Conservation (phyloP, 2,329 filamentous ascomycete species). For the Aureobasidium namibiae region DNA sequence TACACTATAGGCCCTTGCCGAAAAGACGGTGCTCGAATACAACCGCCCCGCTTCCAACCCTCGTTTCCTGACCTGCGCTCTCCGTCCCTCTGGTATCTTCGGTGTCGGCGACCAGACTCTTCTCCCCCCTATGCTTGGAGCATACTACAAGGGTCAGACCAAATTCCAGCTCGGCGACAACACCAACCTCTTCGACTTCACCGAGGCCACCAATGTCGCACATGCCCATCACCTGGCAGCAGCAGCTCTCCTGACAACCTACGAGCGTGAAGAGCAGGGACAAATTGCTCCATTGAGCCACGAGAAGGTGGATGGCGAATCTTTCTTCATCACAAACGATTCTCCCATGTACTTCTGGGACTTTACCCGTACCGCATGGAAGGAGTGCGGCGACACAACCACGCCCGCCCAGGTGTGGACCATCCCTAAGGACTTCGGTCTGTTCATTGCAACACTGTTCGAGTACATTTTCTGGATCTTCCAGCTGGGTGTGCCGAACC, state of each 20-base stretch:
- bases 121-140: constrained; percentile 37
- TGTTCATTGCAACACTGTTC: constrained; percentile 34
- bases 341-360: constrained; percentile 44
- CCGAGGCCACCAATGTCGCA: constrained; percentile 44
- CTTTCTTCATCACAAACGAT: constrained; percentile 45
- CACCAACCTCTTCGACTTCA: constrained; percentile 47
- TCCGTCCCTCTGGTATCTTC: constrained; percentile 45
- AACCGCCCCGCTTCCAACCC: constrained; percentile 35
- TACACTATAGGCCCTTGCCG: constrained; percentile 33
- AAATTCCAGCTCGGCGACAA: constrained; percentile 45
- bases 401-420: constrained; percentile 35
- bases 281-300: constrained; percentile 34
- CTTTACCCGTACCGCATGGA: constrained; percentile 40
- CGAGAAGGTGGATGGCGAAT: constrained; percentile 43
- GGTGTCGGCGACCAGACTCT: constrained; percentile 42
- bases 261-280: constrained; percentile 25
- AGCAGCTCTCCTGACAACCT: constrained; percentile 39
- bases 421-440: constrained; percentile 33
- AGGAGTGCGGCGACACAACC: constrained; percentile 33
- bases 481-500: constrained; percentile 35
- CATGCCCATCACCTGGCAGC: constrained; percentile 44
- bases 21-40: constrained; percentile 39
- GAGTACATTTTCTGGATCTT: constrained; percentile 38
- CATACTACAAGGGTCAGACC: constrained; percentile 39
- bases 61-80: constrained; percentile 40